Conservation (phyloP, 1,284 basidiomycete genomes). For the Malassezia restricta region DNA sequence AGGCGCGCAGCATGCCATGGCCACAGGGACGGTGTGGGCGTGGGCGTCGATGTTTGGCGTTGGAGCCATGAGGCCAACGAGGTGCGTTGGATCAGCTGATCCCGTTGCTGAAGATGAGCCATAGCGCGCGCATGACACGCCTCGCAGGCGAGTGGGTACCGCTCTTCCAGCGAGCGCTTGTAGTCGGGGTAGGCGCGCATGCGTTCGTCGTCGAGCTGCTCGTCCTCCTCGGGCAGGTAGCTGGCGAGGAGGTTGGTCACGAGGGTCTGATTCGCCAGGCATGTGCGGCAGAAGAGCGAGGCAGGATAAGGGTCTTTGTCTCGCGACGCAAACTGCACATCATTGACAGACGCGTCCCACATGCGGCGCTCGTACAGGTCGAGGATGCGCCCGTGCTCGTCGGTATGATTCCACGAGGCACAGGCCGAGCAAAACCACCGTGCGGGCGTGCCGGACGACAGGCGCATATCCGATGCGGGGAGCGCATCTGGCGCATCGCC, state of each 20-base stretch:
- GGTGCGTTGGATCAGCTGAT: constrained; percentile 22
- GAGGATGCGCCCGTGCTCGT: constrained; percentile 15
- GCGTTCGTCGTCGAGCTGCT: constrained; percentile 16
- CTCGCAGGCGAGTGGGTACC: constrained; percentile 29
- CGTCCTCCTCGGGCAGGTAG: constrained; percentile 24
- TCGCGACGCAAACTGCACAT: neutral
- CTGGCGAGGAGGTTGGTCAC: constrained; percentile 32
- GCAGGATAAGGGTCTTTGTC: neutral
- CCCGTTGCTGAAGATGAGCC: constrained; percentile 15
- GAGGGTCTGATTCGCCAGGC: constrained; percentile 35
- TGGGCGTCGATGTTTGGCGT: neutral
- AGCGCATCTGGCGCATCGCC: neutral
- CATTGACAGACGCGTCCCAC: constrained; percentile 24
- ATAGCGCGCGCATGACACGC: constrained; percentile 20
- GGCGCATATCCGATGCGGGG: neutral
- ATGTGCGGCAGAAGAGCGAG: constrained; percentile 30
- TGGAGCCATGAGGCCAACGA: constrained; percentile 24
- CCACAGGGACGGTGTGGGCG: neutral
- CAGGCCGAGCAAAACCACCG: constrained; percentile 37
- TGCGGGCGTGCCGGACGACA: constrained; percentile 26
- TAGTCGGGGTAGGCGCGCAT: constrained; percentile 19
- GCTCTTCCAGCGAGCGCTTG: constrained; percentile 20
- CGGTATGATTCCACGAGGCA: constrained; percentile 25
- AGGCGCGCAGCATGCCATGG: neutral
- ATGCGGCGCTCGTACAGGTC: constrained; percentile 26